Conservation (phyloP, 768 basidiomycete genomes). For the Kwoniella heveanensis region DNA sequence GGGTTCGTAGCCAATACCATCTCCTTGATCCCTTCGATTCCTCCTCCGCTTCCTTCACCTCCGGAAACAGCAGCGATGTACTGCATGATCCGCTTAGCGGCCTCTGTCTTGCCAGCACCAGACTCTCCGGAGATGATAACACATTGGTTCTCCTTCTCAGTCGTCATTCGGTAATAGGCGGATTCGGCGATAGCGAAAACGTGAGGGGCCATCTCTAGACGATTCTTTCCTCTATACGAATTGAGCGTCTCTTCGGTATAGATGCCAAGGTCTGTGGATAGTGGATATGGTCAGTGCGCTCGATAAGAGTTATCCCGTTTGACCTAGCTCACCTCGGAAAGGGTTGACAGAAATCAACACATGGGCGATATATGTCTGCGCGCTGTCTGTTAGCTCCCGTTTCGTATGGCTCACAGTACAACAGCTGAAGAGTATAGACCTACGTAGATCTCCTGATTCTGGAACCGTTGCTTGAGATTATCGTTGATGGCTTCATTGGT, state of each 20-base stretch:
- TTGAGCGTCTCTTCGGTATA: constrained; percentile 87
- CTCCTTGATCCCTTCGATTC: constrained; percentile 97
- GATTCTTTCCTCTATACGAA: constrained; percentile 91
- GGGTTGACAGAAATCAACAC: constrained; percentile 99
- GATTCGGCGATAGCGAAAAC: constrained; percentile 97
- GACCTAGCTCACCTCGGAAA: constrained; percentile 71
- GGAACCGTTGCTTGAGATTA: constrained; percentile 95
- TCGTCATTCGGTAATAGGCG: constrained; percentile 98
- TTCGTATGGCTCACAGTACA: too few relatives aligned
- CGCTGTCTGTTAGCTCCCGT: constrained; percentile 2
- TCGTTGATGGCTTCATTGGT: constrained; percentile 98
- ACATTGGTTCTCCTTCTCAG: constrained; percentile 98
- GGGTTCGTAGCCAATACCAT: constrained; percentile 99
- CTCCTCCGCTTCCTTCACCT: constrained; percentile 65
- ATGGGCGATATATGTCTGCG: constrained; percentile 88
- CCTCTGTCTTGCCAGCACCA: constrained; percentile 98
- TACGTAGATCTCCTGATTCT: constrained; percentile 87
- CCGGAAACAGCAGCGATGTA: constrained; percentile 93
- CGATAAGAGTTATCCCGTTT: constrained; percentile 12
- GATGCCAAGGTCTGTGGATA: constrained; percentile 80
- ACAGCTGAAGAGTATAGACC: too few relatives aligned
- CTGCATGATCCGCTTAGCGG: constrained; percentile 99
- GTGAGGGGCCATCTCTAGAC: constrained; percentile 96
- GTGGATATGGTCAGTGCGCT: constrained; percentile 3
- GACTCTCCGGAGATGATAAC: constrained; percentile 99